Evolutionary conservation across 2,329 filamentous ascomycete genomes (phyloP), one percentile per base, ranked within the genome.

Genomic region (Penicillium sp.): DNA sequence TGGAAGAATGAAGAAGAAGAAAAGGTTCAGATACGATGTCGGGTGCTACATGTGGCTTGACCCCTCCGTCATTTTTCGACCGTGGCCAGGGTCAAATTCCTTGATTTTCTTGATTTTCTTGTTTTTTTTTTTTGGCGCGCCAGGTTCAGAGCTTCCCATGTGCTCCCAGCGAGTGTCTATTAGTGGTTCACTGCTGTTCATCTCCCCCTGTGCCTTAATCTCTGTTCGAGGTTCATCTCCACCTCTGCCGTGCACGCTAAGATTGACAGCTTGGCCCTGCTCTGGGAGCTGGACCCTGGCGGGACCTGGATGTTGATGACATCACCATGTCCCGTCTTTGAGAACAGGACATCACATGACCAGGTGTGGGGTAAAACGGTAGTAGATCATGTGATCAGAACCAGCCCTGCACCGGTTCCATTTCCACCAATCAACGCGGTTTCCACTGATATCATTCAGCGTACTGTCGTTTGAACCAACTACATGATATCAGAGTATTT

Each of bases 281-380:
- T 26, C 7, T 1, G 4, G 24, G 18, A 21, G 24, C 34, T 38
- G 23, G 38, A 41, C 13, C 41, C 6, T 26, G 18, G 2, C 42
- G 34, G 18, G 13, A 12, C 9, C n/a, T 28, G 12, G 10, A 44
- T 15, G 44, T 41, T 34, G 18, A 28, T 60, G 58, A 60, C 56
- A 46, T 60, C 58, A 59, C 47, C 49, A 29, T 29, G 49, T 49
- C 34, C 31, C 53, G 58, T 10, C 38, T 28, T n/a, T 23, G 5
- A 13, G 8, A 9, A 42, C 3, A 6, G 12, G 12, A n/a, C 1
- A 3, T 24, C 41, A 42, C 24, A 13, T 42, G 41, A 2, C 10
- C 3, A 2, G 28, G 1, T 29, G 10, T 29, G 28, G 28, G 13
- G 5, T 16, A 42, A 16, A 42, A 28, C 21, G 13, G 21, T 15